Percentiles rank a stretch among this genome's conserved stretches.
These are phyloP conservation scores for Teratosphaeria zuluensis DNA, from an alignment of 2,329 filamentous ascomycete species.

Conservation along the genomic window DNA sequence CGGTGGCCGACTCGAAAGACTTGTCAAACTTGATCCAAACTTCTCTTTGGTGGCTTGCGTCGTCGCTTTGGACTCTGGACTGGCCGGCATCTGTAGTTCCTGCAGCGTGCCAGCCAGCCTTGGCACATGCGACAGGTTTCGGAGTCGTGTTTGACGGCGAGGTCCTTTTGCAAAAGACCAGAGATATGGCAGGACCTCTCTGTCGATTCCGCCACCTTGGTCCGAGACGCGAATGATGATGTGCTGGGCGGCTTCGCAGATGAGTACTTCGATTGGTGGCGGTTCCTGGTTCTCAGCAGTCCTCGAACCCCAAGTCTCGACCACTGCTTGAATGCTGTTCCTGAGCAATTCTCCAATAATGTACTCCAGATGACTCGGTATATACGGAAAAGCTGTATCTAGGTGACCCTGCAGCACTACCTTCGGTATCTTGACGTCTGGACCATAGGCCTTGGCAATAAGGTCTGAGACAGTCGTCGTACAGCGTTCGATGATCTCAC, in stretches of 20 bases:
- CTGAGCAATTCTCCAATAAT: conserved; percentile 90
- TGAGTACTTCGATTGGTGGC: conserved; percentile 83
- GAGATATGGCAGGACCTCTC: conserved; percentile 74
- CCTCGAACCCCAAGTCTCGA: conserved; percentile 52
- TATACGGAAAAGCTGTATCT: conserved; percentile 88
- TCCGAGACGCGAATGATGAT: conserved; percentile 95
- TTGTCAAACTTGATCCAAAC: conserved; percentile 60
- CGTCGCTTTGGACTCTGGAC: background rate
- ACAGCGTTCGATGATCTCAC: conserved; percentile 78
- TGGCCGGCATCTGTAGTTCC: conserved; percentile 31
- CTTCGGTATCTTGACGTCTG: conserved; percentile 62
- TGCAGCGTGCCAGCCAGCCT: conserved; percentile 90
- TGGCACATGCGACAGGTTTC: conserved; percentile 78
- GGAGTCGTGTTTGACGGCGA: conserved; percentile 63
- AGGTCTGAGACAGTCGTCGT: conserved; percentile 66
- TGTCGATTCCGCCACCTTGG: conserved; percentile 82
- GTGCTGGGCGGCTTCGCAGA: conserved; percentile 89
- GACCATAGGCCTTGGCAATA: conserved; percentile 64
- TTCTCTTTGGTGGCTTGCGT: conserved; percentile 16
- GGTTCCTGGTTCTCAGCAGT: conserved; percentile 30
- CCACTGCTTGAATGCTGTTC: conserved; percentile 87
- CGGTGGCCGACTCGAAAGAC: conserved; percentile 72
- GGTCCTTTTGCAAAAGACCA: conserved; percentile 98
- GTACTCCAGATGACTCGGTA: conserved; percentile 91
- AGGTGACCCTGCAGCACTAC: conserved; percentile 78